Percentiles rank a stretch among this genome's conserved stretches.
Evolutionary conservation across 176 grass and related monocot genomes (phyloP).

Genomic region (Bothriochloa decipiens): DNA sequence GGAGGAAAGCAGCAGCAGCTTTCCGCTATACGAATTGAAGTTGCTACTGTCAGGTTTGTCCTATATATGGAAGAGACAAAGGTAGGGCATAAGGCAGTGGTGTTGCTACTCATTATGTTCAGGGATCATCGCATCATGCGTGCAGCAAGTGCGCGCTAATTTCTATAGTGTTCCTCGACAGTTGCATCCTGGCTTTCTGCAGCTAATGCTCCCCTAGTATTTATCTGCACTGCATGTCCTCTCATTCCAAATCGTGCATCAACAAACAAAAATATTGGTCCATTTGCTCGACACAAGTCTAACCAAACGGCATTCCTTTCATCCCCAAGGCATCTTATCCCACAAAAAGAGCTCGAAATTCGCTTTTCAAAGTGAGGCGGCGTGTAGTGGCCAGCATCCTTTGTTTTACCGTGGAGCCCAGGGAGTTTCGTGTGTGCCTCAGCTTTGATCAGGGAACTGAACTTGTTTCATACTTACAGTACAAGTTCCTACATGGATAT

Average conservation of each 20-base stretch:
- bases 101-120: slow-evolving; percentile 6
- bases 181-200: slow-evolving; percentile 1
- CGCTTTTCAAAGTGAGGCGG: slow-evolving; percentile 47
- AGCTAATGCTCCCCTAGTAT: background rate
- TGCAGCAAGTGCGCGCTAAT: slow-evolving; percentile 11
- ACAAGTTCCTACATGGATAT: background rate
- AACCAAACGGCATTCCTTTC: slow-evolving; percentile 44
- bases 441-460: background rate
- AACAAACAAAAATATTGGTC: background rate
- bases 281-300: slow-evolving; percentile 8
- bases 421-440: background rate
- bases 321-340: slow-evolving; percentile 20
- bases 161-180: background rate
- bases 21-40: too few relatives aligned
- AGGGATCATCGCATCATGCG: slow-evolving; percentile 26
- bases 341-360: slow-evolving; percentile 45
- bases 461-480: background rate
- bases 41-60: slow-evolving; percentile 31
- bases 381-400: slow-evolving; percentile 13
- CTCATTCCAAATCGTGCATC: background rate
- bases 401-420: slow-evolving; percentile 45
- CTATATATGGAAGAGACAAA: slow-evolving; percentile 47
- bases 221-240: background rate
- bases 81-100: background rate
- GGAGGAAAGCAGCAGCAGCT: background rate